phyloP scores from a whole-genome alignment of 2,329 filamentous ascomycete genomes.

The Chrysosphaeria jannelii region DNA sequence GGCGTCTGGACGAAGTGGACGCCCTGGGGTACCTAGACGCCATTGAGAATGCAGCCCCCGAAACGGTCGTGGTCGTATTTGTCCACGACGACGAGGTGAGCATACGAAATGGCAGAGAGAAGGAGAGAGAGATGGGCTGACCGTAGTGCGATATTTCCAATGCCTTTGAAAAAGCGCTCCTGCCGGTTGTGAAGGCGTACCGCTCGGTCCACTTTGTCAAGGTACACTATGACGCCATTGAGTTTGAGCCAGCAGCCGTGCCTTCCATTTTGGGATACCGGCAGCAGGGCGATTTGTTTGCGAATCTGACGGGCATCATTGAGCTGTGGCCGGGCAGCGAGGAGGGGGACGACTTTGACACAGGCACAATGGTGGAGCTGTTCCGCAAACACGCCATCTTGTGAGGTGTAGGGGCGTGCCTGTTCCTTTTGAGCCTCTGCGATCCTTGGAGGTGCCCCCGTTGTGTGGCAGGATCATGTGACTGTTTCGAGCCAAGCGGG shows the following conservation, averaged over 20 bases:
- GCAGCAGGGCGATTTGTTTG: conserved; percentile 64
- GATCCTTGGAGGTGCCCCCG: no score
- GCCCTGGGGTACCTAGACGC: conserved; percentile 84
- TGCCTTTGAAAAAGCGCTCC: conserved; percentile 50
- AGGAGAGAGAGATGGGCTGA: no score
- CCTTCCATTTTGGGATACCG: conserved; percentile 75
- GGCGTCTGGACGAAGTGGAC: conserved; percentile 57
- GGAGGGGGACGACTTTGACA: conserved; percentile 28
- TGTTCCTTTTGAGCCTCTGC: no score
- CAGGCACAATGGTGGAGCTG: conserved; percentile 19
- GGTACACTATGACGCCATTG: conserved; percentile 70
- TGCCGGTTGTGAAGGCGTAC: conserved; percentile 41
- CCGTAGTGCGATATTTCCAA: conserved; percentile 48
- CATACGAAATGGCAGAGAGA: no score
- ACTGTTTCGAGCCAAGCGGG: no score
- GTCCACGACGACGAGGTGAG: conserved; percentile 69
- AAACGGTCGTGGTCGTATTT: conserved; percentile 72
- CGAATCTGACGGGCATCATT: conserved; percentile 63
- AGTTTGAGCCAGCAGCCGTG: conserved; percentile 70
- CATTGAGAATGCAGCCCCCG: conserved; percentile 59
- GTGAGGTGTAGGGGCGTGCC: no score
- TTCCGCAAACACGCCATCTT: conserved; percentile 22
- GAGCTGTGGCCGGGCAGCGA: conserved; percentile 49
- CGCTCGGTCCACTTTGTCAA: conserved; percentile 61
- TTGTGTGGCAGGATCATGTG: no score